Evolutionary conservation across 2,329 filamentous ascomycete species (phyloP), one percentile per base, ranked within the genome.

Genomic region (Talaromyces sp.): DNA sequence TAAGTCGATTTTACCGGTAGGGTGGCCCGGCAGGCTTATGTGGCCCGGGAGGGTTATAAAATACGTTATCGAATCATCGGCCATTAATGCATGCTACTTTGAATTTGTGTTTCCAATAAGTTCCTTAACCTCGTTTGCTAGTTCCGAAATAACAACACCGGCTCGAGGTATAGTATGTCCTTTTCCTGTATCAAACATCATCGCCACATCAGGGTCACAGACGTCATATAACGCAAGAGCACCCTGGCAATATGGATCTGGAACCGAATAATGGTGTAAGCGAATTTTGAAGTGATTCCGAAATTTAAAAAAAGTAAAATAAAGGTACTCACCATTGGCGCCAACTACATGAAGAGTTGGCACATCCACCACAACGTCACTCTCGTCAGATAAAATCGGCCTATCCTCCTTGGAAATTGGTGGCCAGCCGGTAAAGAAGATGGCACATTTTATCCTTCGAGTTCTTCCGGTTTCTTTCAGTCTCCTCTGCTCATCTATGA

Each of bases 131-230:
- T 53, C 62, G 18, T 61, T 33, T 12, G 27, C 62, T 23, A 63
- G 27, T 36, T 63, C 62, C 5, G 59, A 55, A 18, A 61, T 61
- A 18, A 61, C 59, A 23, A 18, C 51, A 3, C 54, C 61, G 9
- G 47, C 28, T 14, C 84, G 76, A 0, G 86, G 86, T 4, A 88
- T 75, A 0, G 84, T 87, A 68, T 89, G 86, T 0, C 86, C 86
- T 67, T 87, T 87, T 4, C 84, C 86, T 64, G 87, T 85, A 65
- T 89, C 86, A 63, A 88, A 88, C n/a, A 88, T 77, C 36, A 80
- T 78, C 0, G 85, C 85, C 1, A 75, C 81, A 61, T 88, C 85
- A 0, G 80, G 80, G 54, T 87, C 83, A 65, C 85, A 89, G 28
- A 87, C 79, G 65, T 86, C 85, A 73, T 83, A 87, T 3, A 88